Conservation (phyloP, 805 yeast genomes). For the Starmerella roubikii region DNA sequence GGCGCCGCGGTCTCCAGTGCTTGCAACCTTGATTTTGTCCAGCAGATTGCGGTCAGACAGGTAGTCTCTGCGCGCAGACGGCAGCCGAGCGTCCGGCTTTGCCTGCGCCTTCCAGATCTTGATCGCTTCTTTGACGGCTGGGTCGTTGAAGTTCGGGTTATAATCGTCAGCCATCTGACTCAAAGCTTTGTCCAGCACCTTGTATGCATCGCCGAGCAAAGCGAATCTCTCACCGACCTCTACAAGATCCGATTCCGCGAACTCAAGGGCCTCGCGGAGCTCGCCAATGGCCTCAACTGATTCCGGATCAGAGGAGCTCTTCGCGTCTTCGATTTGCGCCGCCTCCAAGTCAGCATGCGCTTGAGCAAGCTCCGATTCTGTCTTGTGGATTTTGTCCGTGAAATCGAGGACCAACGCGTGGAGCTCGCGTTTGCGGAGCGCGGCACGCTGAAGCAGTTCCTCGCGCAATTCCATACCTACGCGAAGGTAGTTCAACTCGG, state of each 20-base stretch:
- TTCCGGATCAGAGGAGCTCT: constrained; percentile 8
- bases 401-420: constrained; percentile 1
- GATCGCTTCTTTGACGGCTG: constrained; percentile 67
- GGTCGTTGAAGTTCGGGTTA: constrained; percentile 75
- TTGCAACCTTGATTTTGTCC: constrained; percentile 9
- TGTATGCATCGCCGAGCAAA: constrained; percentile 8
- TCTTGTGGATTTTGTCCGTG: neutral
- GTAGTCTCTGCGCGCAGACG: neutral
- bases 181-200: constrained; percentile 29
- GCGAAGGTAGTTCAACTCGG: constrained; percentile 5
- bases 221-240: constrained; percentile 5
- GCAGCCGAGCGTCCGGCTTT: constrained; percentile 5
- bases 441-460: constrained; percentile 24
- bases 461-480: constrained; percentile 30
- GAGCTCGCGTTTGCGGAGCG: constrained; percentile 6
- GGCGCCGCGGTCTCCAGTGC: neutral
- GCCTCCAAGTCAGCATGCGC: constrained; percentile 26
- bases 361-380: constrained; percentile 12
- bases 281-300: constrained; percentile 4
- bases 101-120: constrained; percentile 26
- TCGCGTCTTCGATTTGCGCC: constrained; percentile 13
- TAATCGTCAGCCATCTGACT: constrained; percentile 41
- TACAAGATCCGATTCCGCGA: constrained; percentile 10
- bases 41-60: constrained; percentile 3
- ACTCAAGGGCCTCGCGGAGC: constrained; percentile 13